Evolutionary conservation across 2,329 filamentous ascomycete species (phyloP).

Genomic region (Trichoderma sp.): DNA sequence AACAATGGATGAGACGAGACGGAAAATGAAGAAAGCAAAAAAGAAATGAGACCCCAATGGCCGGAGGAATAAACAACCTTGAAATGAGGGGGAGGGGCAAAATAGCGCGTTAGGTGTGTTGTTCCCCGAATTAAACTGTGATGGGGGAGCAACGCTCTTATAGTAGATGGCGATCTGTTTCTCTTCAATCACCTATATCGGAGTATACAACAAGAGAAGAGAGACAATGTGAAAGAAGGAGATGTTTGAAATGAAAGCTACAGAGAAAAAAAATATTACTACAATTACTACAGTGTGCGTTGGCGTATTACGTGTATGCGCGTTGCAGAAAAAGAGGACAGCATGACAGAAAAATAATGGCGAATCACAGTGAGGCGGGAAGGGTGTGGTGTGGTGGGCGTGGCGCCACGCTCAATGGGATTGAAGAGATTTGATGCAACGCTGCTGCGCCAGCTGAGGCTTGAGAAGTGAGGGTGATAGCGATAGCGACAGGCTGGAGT

Average conservation of each 20-base stretch:
- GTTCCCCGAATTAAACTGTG: neutral
- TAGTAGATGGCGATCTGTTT: neutral
- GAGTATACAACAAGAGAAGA: neutral
- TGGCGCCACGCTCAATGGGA: neutral
- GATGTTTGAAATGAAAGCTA: neutral
- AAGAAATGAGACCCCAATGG: neutral
- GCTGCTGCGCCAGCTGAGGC: neutral
- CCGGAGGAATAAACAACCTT: neutral
- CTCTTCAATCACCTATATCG: neutral
- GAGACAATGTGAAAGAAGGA: neutral
- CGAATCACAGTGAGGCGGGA: neutral
- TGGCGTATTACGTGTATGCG: neutral
- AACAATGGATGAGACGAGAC: neutral
- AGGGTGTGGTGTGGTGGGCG: neutral
- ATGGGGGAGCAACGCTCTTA: neutral
- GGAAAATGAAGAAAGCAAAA: neutral
- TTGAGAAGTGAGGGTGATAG: neutral
- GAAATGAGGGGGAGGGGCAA: slow-evolving; percentile 19
- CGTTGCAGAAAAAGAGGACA: neutral
- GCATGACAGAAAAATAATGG: neutral
- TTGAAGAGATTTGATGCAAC: neutral
- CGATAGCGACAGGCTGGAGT: neutral
- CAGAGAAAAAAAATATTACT: neutral
- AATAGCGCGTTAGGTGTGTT: neutral
- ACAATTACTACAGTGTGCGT: neutral